These are phyloP conservation scores for Porcisia deanei DNA, from an alignment of 208 protist genomes.

Conservation along the genomic window DNA sequence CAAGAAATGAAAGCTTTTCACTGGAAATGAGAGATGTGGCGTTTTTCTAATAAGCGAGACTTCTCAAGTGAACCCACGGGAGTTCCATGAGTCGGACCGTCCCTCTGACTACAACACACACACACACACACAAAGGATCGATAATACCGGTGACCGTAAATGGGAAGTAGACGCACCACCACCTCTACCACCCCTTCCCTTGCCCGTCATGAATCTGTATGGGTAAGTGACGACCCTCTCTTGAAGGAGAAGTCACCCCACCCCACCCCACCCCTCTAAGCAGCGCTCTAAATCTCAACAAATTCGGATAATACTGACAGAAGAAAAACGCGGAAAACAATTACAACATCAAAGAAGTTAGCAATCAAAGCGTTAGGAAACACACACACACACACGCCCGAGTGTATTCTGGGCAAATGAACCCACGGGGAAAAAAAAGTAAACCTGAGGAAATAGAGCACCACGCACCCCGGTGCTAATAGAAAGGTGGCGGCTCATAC, in stretches of 20 bases:
- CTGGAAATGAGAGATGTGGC: not conserved
- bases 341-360: not conserved
- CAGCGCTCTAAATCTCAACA: not conserved
- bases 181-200: not conserved
- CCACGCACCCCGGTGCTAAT: not conserved
- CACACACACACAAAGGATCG: not conserved
- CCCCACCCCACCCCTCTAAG: not conserved
- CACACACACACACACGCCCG: conserved; percentile 3
- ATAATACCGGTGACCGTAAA: not conserved
- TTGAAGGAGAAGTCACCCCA: not conserved
- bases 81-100: not conserved
- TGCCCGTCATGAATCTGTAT: not conserved
- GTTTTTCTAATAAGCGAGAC: not conserved
- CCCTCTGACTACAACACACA: not conserved
- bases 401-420: too few species aligned
- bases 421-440: not conserved
- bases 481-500: not conserved
- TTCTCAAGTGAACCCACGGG: not conserved
- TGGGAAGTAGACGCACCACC: not conserved
- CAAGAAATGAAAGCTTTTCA: not conserved
- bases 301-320: not conserved
- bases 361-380: conserved; percentile 5
- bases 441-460: conserved; percentile 12
- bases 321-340: not conserved
- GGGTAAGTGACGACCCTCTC: not conserved